Base-by-base conservation (phyloP, 129 eudicot species). In the Chrysanthemum seticuspe region DNA sequence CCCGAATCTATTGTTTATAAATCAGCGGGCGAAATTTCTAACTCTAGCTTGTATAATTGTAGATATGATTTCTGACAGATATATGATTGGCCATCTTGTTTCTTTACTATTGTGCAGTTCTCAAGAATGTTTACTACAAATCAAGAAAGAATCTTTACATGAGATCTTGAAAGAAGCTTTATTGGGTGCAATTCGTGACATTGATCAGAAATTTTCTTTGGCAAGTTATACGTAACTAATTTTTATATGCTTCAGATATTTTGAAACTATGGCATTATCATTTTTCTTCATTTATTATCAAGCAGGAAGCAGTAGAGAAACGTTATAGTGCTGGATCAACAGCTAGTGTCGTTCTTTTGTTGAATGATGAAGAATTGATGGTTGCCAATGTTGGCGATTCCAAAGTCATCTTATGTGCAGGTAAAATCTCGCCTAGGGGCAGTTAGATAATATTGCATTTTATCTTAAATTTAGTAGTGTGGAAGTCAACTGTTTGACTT, bases 341-440 rank as follows among this genome's bases (percentile, higher is more conserved):
- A 44, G 90, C 79, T 34, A 80, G 80, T 34, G 83, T 85, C 74
- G 83, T 72, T 66, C 80, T 89, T 78, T 68, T 87, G 75, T 44
- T 81, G 50, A 77, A 90, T 45, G 80, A 80, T 64, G 52, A 81
- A 74, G 57, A 83, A 71, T 21, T 87, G 16, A n/a, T 90, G 18
- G 84, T 85, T 68, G 93, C 81, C 44, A 77, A 75, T 70, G 68
- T 87, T 18, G 96, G 92, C 49, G 96, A 89, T 79, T 89, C 96
- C 51, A 85, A 83, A 66, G 96, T 87, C 57, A 73, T 89, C 62
- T 48, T 90, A 65, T 90, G 96, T 84, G 68, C 89, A 19, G 67
- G 79, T 58, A 67, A 54, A 48, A 67, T 27, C 44, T 15, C 13
- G n/a, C 27, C 65, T 69, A 36, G 45, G 10, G 45, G 45, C 9